phyloP scores from a whole-genome alignment of 2,329 filamentous ascomycete species.

The Paraphaeosphaeria minitans region DNA sequence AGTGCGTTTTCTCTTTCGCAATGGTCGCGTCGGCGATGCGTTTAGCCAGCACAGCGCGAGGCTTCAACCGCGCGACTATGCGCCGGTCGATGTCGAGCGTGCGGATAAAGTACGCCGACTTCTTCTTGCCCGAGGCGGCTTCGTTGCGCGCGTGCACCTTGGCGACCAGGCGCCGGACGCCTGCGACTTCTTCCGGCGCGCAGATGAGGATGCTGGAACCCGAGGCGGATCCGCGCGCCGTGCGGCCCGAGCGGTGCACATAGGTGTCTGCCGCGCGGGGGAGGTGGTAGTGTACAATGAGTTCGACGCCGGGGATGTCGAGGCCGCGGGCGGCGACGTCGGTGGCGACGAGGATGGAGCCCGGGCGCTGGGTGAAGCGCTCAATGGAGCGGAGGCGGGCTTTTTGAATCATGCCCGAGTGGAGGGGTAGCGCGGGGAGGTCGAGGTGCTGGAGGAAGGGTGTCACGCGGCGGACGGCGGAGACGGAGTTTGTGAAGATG shows the following conservation, averaged over 20 bases:
- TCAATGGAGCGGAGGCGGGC: conserved; percentile 92
- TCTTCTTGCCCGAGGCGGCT: conserved; percentile 58
- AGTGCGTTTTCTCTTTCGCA: conserved; percentile 84
- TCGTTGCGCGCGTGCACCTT: conserved; percentile 76
- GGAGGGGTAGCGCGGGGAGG: conserved; percentile 76
- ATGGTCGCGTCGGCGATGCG: conserved; percentile 80
- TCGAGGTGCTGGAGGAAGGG: conserved; percentile 84
- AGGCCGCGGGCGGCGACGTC: conserved; percentile 93
- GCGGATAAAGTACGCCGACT: conserved; percentile 70
- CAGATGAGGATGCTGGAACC: conserved; percentile 89
- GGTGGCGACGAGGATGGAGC: conserved; percentile 82
- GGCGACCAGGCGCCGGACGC: conserved; percentile 79
- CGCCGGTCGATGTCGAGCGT: conserved; percentile 84
- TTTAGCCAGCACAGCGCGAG: conserved; percentile 81
- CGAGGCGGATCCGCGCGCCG: conserved; percentile 77
- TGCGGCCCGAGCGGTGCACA: conserved; percentile 92
- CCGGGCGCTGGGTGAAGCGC: conserved; percentile 72
- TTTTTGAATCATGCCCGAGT: conserved; percentile 96
- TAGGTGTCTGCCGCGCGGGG: conserved; percentile 91
- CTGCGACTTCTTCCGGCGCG: conserved; percentile 85
- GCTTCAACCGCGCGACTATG: conserved; percentile 75
- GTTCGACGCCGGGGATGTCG: conserved; percentile 87
- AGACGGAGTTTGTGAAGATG: conserved; percentile 96
- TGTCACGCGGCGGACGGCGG: conserved; percentile 82
- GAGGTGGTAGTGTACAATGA: conserved; percentile 94